These are phyloP conservation scores for Groenewaldozyma salmanticensis DNA, from an alignment of 805 yeast species.

Conservation along the genomic window DNA sequence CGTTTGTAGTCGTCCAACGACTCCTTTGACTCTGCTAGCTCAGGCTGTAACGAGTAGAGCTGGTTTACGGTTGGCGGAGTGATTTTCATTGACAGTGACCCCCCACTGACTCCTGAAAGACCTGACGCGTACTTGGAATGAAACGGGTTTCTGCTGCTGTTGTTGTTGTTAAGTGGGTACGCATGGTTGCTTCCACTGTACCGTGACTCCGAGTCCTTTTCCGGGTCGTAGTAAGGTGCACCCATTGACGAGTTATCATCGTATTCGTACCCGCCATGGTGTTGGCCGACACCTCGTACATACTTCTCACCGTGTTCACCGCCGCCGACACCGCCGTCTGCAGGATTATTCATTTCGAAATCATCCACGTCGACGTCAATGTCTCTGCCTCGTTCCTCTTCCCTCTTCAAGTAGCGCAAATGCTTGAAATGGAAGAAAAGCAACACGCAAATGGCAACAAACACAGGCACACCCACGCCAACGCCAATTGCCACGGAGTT, in stretches of 20 bases:
- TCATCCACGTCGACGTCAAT: conserved; percentile 29
- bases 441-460: conserved; percentile 23
- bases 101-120: background rate
- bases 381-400: conserved; percentile 27
- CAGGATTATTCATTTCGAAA: conserved; percentile 12
- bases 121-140: background rate
- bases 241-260: background rate
- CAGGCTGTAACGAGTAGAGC: conserved; percentile 17
- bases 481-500: conserved; percentile 24
- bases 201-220: background rate
- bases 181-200: conserved; percentile 1
- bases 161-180: background rate
- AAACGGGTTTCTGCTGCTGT: background rate
- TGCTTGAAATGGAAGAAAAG: conserved; percentile 26
- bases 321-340: too few species aligned
- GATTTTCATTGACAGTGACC: background rate
- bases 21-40: conserved; percentile 12
- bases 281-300: background rate
- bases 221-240: background rate
- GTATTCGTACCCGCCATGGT: background rate
- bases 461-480: conserved; percentile 33
- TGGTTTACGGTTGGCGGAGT: background rate
- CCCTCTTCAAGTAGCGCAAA: conserved; percentile 24
- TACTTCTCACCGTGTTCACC: background rate
- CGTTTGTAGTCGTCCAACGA: conserved; percentile 19